A percentile compares a stretch with the other conserved stretches of the same genome.
phyloP scores from a whole-genome alignment of 106 monocot species.

The Ottelia alismoides region DNA sequence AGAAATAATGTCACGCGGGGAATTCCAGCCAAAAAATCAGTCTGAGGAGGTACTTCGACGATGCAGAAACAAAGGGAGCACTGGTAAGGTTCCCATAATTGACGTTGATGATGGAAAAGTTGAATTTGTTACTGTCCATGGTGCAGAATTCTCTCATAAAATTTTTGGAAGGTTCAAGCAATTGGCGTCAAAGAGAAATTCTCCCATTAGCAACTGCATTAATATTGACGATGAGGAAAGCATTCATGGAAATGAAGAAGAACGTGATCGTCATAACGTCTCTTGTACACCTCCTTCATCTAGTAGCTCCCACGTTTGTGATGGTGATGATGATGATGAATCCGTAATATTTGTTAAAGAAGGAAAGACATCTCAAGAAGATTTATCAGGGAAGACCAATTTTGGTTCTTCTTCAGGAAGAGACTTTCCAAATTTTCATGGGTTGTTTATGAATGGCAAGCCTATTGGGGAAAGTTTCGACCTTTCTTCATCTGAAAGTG shows the following conservation, averaged over 20 bases:
- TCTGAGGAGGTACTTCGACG: slow-evolving; percentile 24
- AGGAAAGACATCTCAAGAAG: slow-evolving; percentile 4
- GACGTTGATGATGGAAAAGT: slow-evolving; percentile 33
- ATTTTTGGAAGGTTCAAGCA: slow-evolving; percentile 7
- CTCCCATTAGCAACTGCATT: slow-evolving; percentile 32
- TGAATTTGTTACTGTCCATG: slow-evolving; percentile 35
- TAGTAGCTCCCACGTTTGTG: background rate
- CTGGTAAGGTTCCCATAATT: slow-evolving; percentile 26
- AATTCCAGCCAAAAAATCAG: slow-evolving; percentile 24
- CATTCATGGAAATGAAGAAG: slow-evolving; percentile 11
- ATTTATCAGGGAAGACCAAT: background rate
- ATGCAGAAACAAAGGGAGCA: slow-evolving; percentile 30
- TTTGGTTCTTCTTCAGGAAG: background rate
- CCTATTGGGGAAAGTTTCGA: background rate
- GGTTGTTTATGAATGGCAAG: slow-evolving; percentile 18
- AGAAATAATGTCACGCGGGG: slow-evolving; percentile 48
- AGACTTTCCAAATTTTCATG: slow-evolving; percentile 36
- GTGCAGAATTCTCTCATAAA: slow-evolving; percentile 16
- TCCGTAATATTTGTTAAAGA: slow-evolving; percentile 11
- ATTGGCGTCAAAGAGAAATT: slow-evolving; percentile 9
- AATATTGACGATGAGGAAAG: slow-evolving; percentile 62
- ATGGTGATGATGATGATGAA: slow-evolving; percentile 5
- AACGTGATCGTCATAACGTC: slow-evolving; percentile 7
- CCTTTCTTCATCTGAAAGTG: slow-evolving; percentile 10
- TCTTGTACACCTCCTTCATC: background rate